These are phyloP conservation scores for Monosporascus sp. DNA, from an alignment of 2,329 filamentous ascomycete genomes.

Conservation along the genomic window DNA sequence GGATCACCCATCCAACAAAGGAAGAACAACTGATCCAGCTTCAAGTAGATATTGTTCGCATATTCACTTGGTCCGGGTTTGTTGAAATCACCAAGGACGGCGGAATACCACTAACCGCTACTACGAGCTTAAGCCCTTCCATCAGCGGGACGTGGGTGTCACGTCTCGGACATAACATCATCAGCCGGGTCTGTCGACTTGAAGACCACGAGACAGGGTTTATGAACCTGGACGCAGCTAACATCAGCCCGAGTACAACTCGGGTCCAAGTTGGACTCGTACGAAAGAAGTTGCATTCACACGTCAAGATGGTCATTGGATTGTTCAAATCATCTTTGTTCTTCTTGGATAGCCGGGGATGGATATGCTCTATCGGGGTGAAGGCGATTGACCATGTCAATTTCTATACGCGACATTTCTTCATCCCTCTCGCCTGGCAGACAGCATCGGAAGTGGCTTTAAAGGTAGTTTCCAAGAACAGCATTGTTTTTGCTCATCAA, in stretches of 20 bases:
- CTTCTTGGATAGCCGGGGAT: slow-evolving; percentile 13
- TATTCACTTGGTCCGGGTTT: no score
- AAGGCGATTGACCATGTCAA: slow-evolving; percentile 4
- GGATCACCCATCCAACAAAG: no score
- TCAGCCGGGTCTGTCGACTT: no score
- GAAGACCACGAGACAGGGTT: background rate
- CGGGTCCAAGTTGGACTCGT: background rate
- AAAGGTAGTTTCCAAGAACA: background rate
- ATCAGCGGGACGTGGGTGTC: no score
- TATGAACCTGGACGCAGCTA: background rate
- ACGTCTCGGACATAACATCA: no score
- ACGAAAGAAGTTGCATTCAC: background rate
- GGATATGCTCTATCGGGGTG: slow-evolving; percentile 14
- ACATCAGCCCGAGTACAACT: background rate
- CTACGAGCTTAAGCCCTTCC: no score
- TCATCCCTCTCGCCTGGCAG: slow-evolving; percentile 16
- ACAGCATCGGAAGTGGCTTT: slow-evolving; percentile 6
- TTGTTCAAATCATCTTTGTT: slow-evolving; percentile 9
- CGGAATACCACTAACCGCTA: no score
- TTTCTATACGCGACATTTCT: slow-evolving; percentile 13
- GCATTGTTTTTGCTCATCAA: slow-evolving; percentile 12
- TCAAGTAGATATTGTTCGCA: no score
- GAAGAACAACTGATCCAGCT: no score
- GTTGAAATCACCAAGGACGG: no score
- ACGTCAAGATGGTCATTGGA: slow-evolving; percentile 6